These are phyloP conservation scores for Cyclocybe cylindracea DNA, from an alignment of 768 basidiomycete genomes.

Conservation along the genomic window DNA sequence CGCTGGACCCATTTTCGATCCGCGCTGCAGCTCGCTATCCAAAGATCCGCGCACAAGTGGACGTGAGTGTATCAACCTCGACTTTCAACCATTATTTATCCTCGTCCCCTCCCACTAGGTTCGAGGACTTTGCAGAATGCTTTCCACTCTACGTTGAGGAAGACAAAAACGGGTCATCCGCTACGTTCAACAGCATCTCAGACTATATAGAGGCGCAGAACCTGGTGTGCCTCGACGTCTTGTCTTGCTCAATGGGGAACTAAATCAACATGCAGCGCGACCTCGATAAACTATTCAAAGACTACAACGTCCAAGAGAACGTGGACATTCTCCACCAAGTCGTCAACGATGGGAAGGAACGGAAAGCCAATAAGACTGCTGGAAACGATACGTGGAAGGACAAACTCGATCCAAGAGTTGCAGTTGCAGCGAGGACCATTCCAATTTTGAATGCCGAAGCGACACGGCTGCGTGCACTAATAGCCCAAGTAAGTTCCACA, in stretches of 20 bases:
- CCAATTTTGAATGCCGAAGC: slow-evolving; percentile 54
- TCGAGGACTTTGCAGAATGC: slow-evolving; percentile 63
- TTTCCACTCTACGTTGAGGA: slow-evolving; percentile 68
- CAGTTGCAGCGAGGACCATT: slow-evolving; percentile 62
- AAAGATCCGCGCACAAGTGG: slow-evolving; percentile 60
- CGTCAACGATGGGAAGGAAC: slow-evolving; percentile 65
- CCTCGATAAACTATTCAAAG: slow-evolving; percentile 67
- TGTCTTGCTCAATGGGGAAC: no score
- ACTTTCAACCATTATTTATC: neutral
- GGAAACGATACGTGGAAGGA: slow-evolving; percentile 66
- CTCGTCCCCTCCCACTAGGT: slow-evolving; percentile 29
- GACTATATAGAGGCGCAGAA: slow-evolving; percentile 72
- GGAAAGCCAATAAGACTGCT: slow-evolving; percentile 47
- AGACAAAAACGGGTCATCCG: slow-evolving; percentile 60
- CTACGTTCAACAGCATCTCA: slow-evolving; percentile 66
- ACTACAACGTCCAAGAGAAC: slow-evolving; percentile 67
- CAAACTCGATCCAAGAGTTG: slow-evolving; percentile 60
- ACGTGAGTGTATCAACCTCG: slow-evolving; percentile 37
- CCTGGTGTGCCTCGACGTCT: slow-evolving; percentile 31
- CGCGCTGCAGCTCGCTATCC: slow-evolving; percentile 55
- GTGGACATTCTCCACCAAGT: slow-evolving; percentile 72
- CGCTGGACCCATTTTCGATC: slow-evolving; percentile 60
- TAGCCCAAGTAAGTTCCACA: slow-evolving; percentile 35
- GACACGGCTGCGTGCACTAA: slow-evolving; percentile 35
- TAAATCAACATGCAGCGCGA: slow-evolving; percentile 44